These are phyloP conservation scores for Singerocomus rubriflavus DNA, from an alignment of 1,284 basidiomycete species.

Conservation along the genomic window DNA sequence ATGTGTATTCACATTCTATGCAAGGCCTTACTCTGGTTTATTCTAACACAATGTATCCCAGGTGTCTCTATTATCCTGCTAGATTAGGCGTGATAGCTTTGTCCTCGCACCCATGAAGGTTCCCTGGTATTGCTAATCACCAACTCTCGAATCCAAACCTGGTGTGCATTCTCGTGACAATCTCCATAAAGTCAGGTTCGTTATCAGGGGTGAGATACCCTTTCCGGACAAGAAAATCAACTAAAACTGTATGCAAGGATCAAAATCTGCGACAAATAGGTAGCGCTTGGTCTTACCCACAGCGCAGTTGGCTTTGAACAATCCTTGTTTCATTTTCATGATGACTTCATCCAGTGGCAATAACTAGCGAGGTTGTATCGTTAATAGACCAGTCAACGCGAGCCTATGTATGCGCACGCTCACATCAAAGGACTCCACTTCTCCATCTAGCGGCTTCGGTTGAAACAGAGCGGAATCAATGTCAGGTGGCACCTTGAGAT, in stretches of 20 bases:
- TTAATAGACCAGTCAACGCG: not conserved
- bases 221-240: slow-evolving; percentile 82
- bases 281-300: slow-evolving; percentile 45
- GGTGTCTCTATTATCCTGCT: no score
- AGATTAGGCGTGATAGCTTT: no score
- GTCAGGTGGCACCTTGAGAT: slow-evolving; percentile 64
- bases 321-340: no score
- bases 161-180: slow-evolving; percentile 64
- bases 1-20: not conserved
- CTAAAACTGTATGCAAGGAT: slow-evolving; percentile 51
- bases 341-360: slow-evolving; percentile 43
- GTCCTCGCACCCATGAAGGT: no score
- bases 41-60: not conserved
- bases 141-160: not conserved
- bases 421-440: slow-evolving; percentile 90
- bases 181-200: slow-evolving; percentile 72
- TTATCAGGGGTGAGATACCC: slow-evolving; percentile 56
- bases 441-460: slow-evolving; percentile 83
- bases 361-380: slow-evolving; percentile 42
- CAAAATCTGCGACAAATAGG: not conserved
- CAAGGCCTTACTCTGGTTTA: not conserved
- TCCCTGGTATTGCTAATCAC: no score
- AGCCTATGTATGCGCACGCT: slow-evolving; percentile 5
- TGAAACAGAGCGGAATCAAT: slow-evolving; percentile 48
- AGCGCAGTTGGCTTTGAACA: no score